Base-by-base conservation (phyloP, 345 rosid species). In the Noccaea caerulescens region DNA sequence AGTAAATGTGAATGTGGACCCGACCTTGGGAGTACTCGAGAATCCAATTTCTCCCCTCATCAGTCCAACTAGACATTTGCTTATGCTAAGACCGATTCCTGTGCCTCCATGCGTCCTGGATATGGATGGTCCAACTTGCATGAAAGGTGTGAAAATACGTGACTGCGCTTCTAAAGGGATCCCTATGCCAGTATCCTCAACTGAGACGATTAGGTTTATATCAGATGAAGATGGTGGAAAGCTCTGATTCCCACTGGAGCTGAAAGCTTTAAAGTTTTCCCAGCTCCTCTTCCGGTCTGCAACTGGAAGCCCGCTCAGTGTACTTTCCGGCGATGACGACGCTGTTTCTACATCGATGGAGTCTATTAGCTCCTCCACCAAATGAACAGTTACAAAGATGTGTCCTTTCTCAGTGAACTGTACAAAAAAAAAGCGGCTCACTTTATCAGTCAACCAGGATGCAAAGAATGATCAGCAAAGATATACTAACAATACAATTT, bases 331-430 rank as follows among this genome's bases (percentile, higher is more conserved):
- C 25, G 85, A 80, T 60, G 82, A 71, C 75, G 80, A 71, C 75
- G 80, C 81, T 43, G 81, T 82, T 80, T 84, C 93, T 30, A 80
- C 81, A 41, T 86, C 84, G 4, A 60, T 72, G 0, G 79, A 77
- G 66, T 84, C 84, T 34, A 79, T 59, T 58, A 87, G 80, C 84
- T 93, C 98, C 76, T 87, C 94, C 20, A 88, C 90, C 72, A 91
- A 89, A 82, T 86, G 82, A 72, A 93, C 94, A 39, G 91, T 87
- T 46, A 87, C 88, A 77, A 84, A 84, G 76, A 91, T 85, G 79
- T 93, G 98, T 41, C 98, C 98, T 77, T 76, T 89, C 75, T 91
- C 89, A 5, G 97, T 91, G 81, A 93, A 93, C 98, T 93, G 85
- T 70, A 66, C 46, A 51, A 61, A 3, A 67, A 18, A 55, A 7